Evolutionary conservation across 306 rosid species (phyloP).

Genomic region (barrel medic (Medicago truncatula)): MtrunA17r5.0-ANR NC_053047.1:8718001-8718500

Average conservation of each 20-base stretch:
- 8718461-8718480: no score
- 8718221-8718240: slow-evolving; percentile 86
- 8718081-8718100: slow-evolving; percentile 91
- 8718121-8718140: slow-evolving; percentile 64
- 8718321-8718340: no score
- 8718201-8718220: slow-evolving; percentile 92
- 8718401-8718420: no score
- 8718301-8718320: no score
- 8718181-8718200: slow-evolving; percentile 94
- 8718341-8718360: no score
- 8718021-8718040: slow-evolving; percentile 90
- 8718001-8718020: slow-evolving; percentile 49
- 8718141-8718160: slow-evolving; percentile 82
- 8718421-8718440: no score
- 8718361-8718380: no score
- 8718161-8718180: slow-evolving; percentile 89
- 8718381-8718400: no score
- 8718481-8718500: no score
- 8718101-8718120: slow-evolving; percentile 64
- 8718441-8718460: no score
- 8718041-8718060: slow-evolving; percentile 63
- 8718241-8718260: slow-evolving; percentile 30
- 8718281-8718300: background rate
- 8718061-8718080: slow-evolving; percentile 85
- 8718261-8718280: slow-evolving; percentile 18